A percentile compares a stretch with the other conserved stretches of the same genome.
Conservation (phyloP, 1,284 basidiomycete species). For the Gomphus sp. region DNA sequence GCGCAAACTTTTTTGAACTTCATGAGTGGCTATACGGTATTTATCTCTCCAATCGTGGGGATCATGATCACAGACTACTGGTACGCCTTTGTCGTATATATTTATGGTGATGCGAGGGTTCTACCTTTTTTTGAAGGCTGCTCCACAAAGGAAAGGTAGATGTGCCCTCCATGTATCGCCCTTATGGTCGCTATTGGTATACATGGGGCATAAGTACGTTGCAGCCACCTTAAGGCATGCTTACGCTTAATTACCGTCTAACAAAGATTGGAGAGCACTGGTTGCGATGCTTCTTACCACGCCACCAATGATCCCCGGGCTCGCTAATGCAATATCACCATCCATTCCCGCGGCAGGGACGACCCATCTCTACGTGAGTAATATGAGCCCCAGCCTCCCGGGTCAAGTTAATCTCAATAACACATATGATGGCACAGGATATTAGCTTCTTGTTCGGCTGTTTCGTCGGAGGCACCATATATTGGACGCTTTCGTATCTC, state of each 20-base stretch:
- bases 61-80: slow-evolving; percentile 19
- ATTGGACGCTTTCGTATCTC: slow-evolving; percentile 39
- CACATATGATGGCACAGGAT: slow-evolving; percentile 14
- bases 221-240: neutral
- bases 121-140: slow-evolving; percentile 4
- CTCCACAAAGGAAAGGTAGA: slow-evolving; percentile 18
- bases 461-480: slow-evolving; percentile 31
- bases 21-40: slow-evolving; percentile 22
- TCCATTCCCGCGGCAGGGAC: slow-evolving; percentile 45
- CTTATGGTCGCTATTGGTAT: slow-evolving; percentile 19
- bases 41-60: slow-evolving; percentile 19
- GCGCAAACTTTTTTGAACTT: slow-evolving; percentile 38
- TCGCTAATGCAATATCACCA: slow-evolving; percentile 57
- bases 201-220: slow-evolving; percentile 16
- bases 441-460: slow-evolving; percentile 24
- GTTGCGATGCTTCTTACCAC: slow-evolving; percentile 54
- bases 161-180: slow-evolving; percentile 18
- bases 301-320: slow-evolving; percentile 56
- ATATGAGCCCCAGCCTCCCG: neutral
- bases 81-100: neutral
- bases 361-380: slow-evolving; percentile 10
- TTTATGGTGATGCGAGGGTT: too few species aligned
- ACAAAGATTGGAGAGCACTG: slow-evolving; percentile 65
- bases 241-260: neutral
- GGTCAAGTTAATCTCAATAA: neutral